Evolutionary conservation across 306 rosid genomes (phyloP).

Genomic region (Senna siamea): DNA sequence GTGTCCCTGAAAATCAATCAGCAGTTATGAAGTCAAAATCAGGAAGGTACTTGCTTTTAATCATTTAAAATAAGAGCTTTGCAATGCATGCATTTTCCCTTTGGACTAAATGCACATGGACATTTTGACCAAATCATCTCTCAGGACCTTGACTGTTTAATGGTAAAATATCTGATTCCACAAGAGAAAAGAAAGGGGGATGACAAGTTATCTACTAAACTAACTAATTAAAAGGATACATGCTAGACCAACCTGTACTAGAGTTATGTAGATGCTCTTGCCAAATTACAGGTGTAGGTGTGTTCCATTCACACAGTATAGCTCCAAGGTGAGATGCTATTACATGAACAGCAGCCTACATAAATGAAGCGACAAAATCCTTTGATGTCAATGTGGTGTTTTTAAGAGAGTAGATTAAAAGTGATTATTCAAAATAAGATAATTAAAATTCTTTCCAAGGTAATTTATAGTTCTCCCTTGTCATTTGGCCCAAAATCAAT

Average conservation of each 20-base stretch:
- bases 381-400: constrained; percentile 4
- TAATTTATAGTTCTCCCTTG: background rate
- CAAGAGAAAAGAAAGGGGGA: background rate
- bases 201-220: constrained; percentile 7
- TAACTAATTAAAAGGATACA: constrained; percentile 23
- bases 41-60: constrained; percentile 26
- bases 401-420: constrained; percentile 15
- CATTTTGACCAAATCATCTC: constrained; percentile 27
- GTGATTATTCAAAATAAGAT: background rate
- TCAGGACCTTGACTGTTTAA: constrained; percentile 18
- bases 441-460: too few relatives aligned
- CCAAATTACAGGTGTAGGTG: constrained; percentile 94
- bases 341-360: constrained; percentile 70
- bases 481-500: background rate
- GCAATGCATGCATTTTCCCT: constrained; percentile 16
- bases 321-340: constrained; percentile 84
- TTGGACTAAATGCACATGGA: constrained; percentile 22
- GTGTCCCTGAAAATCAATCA: constrained; percentile 57
- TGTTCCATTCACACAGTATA: constrained; percentile 76
- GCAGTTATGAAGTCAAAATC: constrained; percentile 30
- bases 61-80: background rate
- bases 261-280: constrained; percentile 83
- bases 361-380: constrained; percentile 35
- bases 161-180: constrained; percentile 32
- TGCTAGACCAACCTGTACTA: constrained; percentile 59